These are phyloP conservation scores for Sporobolomyces pararoseus DNA, from an alignment of 768 basidiomycete species.

Conservation along the genomic window DNA sequence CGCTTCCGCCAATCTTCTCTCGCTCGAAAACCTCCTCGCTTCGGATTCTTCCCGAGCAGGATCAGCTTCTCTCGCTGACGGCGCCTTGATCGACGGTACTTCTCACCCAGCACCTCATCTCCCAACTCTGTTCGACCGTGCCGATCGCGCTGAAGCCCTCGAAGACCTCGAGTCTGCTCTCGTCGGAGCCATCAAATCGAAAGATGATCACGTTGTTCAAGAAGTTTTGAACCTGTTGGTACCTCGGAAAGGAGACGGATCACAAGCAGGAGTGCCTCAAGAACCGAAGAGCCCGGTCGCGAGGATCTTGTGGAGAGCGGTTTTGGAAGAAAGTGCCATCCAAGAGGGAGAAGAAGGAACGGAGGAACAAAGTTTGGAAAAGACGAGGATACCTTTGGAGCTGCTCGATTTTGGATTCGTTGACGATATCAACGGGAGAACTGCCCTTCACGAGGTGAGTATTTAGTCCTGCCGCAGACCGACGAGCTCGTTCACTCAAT, in stretches of 20 bases:
- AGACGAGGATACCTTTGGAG: slow-evolving; percentile 56
- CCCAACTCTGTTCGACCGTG: slow-evolving; percentile 45
- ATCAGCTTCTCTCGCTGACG: slow-evolving; percentile 37
- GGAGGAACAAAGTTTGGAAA: slow-evolving; percentile 49
- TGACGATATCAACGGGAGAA: slow-evolving; percentile 95
- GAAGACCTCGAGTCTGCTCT: slow-evolving; percentile 46
- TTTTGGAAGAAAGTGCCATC: slow-evolving; percentile 61
- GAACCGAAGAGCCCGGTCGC: slow-evolving; percentile 66
- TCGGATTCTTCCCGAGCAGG: slow-evolving; percentile 54
- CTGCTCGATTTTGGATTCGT: slow-evolving; percentile 84
- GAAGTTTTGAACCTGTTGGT: slow-evolving; percentile 70
- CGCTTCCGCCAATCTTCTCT: slow-evolving; percentile 60
- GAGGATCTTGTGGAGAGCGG: slow-evolving; percentile 90
- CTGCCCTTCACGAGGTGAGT: slow-evolving; percentile 75
- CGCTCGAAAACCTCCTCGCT: slow-evolving; percentile 72
- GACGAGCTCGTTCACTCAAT: no score
- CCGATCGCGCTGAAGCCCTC: slow-evolving; percentile 46
- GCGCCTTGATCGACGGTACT: slow-evolving; percentile 41
- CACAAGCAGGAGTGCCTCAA: slow-evolving; percentile 50
- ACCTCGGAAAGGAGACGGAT: slow-evolving; percentile 52
- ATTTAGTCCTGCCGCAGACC: background rate
- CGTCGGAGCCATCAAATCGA: slow-evolving; percentile 51
- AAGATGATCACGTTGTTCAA: slow-evolving; percentile 82
- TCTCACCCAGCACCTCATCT: slow-evolving; percentile 38
- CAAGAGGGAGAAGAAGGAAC: slow-evolving; percentile 46